Evolutionary conservation across 768 basidiomycete species (phyloP).

Genomic region (Calocybe cyanea): DNA sequence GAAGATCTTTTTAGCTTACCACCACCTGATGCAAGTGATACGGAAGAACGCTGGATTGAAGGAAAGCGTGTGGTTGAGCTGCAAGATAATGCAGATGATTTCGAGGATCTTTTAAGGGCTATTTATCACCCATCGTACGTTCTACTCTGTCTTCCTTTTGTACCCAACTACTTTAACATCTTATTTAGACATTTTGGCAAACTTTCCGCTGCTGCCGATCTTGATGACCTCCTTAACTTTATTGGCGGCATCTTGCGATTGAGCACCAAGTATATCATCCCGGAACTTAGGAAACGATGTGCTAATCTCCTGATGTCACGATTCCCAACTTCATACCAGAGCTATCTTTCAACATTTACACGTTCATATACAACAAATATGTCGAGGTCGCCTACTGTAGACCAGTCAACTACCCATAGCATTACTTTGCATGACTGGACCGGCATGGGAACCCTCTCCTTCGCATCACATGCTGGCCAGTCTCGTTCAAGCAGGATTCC

Average conservation of each 20-base stretch:
- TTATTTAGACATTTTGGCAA: conserved; percentile 32
- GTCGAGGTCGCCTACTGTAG: neutral
- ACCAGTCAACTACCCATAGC: conserved; percentile 5
- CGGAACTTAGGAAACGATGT: conserved; percentile 48
- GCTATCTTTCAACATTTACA: conserved; percentile 27
- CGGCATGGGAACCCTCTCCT: conserved; percentile 3
- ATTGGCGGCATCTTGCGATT: conserved; percentile 55
- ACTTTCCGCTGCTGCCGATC: conserved; percentile 29
- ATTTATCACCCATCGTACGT: conserved; percentile 48
- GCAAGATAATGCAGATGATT: conserved; percentile 44
- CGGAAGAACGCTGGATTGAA: conserved; percentile 32
- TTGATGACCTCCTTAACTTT: conserved; percentile 41
- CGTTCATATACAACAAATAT: conserved; percentile 5
- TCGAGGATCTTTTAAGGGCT: conserved; percentile 45
- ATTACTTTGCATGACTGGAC: conserved; percentile 3
- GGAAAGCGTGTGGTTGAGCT: conserved; percentile 49
- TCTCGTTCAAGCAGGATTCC: neutral
- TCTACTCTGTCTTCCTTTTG: neutral
- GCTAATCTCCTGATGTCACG: conserved; percentile 41
- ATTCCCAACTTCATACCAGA: conserved; percentile 36
- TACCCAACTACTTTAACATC: neutral
- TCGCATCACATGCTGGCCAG: neutral
- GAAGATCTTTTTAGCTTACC: conserved; percentile 58
- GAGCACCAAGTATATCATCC: conserved; percentile 59
- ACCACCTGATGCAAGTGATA: conserved; percentile 34